Conservation (phyloP, 371 early-diverging fungal species). For the Batkoa obscura region DNA sequence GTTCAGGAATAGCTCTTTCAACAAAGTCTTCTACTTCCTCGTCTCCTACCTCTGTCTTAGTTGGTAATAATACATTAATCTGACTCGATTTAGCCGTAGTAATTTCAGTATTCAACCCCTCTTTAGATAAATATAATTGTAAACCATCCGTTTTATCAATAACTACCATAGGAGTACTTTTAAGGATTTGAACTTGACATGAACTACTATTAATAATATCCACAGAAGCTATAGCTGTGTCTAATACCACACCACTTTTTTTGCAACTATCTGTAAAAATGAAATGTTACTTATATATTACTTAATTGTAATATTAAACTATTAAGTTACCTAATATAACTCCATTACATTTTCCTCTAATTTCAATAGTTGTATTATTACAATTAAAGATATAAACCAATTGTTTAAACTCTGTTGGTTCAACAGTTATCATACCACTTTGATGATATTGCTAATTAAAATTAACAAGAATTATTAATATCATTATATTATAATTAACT, state of each 20-base stretch:
- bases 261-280: slow-evolving; percentile 45
- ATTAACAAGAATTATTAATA: no score
- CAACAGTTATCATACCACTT: slow-evolving; percentile 52
- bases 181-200: slow-evolving; percentile 72
- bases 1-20: slow-evolving; percentile 81
- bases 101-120: slow-evolving; percentile 57
- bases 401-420: slow-evolving; percentile 65
- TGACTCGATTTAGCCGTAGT: slow-evolving; percentile 78
- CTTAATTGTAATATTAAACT: neutral
- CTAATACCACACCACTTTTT: slow-evolving; percentile 72
- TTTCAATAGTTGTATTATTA: slow-evolving; percentile 64
- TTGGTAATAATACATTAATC: slow-evolving; percentile 58
- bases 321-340: slow-evolving; percentile 48
- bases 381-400: slow-evolving; percentile 85
- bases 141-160: slow-evolving; percentile 88
- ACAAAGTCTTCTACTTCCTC: slow-evolving; percentile 50
- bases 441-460: slow-evolving; percentile 8
- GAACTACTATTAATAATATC: slow-evolving; percentile 84
- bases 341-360: slow-evolving; percentile 82
- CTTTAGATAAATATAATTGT: slow-evolving; percentile 64
- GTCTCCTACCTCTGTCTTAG: slow-evolving; percentile 44
- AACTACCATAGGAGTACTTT: slow-evolving; percentile 60
- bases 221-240: slow-evolving; percentile 65
- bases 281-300: no score
- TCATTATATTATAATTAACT: neutral